Percentiles rank a stretch among this genome's conserved stretches.
Conservation (phyloP, 371 early-diverging fungal species). For the Batkoa obscura region DNA sequence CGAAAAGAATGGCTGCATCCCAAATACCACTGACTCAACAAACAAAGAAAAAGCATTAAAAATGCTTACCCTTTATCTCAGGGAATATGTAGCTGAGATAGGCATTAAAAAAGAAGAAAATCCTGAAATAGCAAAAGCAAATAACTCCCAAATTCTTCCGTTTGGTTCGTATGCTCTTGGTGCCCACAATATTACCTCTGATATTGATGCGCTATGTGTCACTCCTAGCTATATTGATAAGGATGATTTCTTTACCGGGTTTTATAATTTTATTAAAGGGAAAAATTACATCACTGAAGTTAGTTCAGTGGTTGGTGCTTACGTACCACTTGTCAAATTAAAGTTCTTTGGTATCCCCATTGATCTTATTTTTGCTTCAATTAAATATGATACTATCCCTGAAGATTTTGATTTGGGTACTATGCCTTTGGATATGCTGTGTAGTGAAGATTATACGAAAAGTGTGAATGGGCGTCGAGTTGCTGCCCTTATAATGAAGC, state of each 20-base stretch:
- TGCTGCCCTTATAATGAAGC: constrained; percentile 90
- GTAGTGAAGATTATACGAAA: constrained; percentile 83
- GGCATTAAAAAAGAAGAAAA: constrained; percentile 51
- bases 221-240: constrained; percentile 84
- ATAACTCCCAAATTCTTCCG: constrained; percentile 95
- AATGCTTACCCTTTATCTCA: constrained; percentile 81
- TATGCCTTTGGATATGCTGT: constrained; percentile 65
- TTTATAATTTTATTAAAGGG: constrained; percentile 70
- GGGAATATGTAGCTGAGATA: constrained; percentile 35
- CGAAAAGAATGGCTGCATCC: constrained; percentile 29
- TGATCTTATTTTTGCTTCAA: constrained; percentile 95
- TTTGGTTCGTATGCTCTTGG: constrained; percentile 98
- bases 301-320: constrained; percentile 79
- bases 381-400: constrained; percentile 46
- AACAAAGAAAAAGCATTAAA: constrained; percentile 55
- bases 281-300: constrained; percentile 79
- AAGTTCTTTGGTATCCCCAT: constrained; percentile 83
- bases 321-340: constrained; percentile 97
- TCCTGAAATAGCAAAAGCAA: constrained; percentile 69
- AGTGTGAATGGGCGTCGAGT: constrained; percentile 95
- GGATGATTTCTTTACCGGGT: constrained; percentile 87
- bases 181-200: constrained; percentile 88
- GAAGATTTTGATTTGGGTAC: constrained; percentile 80
- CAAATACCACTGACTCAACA: constrained; percentile 27
- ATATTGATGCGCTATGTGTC: constrained; percentile 98